phyloP scores from a whole-genome alignment of 306 rosid species.

The Gleditsia sinensis region DNA sequence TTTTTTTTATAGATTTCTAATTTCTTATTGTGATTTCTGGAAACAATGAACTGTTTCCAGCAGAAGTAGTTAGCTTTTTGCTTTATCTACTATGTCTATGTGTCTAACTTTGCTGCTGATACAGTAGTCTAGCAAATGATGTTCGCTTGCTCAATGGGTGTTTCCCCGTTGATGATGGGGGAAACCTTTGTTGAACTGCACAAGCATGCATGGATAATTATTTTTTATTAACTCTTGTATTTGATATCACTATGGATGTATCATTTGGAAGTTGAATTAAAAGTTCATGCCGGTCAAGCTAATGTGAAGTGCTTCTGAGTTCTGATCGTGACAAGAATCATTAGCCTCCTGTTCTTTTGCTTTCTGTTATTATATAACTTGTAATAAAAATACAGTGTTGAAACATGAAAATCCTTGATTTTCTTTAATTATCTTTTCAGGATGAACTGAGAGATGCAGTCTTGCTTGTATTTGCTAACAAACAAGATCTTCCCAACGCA shows the following conservation, averaged over 20 bases:
- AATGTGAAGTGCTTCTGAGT: neutral
- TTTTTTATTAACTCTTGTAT: constrained; percentile 1
- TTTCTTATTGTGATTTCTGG: neutral
- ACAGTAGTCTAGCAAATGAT: constrained; percentile 11
- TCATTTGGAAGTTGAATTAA: constrained; percentile 22
- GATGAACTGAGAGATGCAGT: constrained; percentile 99
- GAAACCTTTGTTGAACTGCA: neutral
- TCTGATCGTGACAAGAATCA: too few species aligned
- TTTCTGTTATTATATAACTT: neutral
- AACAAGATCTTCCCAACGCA: constrained; percentile 99
- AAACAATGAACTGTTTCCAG: neutral
- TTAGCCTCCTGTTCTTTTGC: neutral
- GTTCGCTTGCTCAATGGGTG: constrained; percentile 2
- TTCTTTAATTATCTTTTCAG: constrained; percentile 46
- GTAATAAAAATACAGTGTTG: constrained; percentile 11
- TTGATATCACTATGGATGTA: neutral
- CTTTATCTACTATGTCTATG: neutral
- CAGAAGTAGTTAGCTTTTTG: constrained; percentile 5
- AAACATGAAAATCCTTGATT: neutral
- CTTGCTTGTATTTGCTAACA: constrained; percentile 97
- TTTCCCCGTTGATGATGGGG: neutral
- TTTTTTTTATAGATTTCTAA: too few species aligned
- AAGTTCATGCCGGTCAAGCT: neutral
- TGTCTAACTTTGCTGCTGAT: neutral
- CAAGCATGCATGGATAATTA: neutral